phyloP scores from a whole-genome alignment of 2,329 filamentous ascomycete species.

The Monosporascus sp. region DNA sequence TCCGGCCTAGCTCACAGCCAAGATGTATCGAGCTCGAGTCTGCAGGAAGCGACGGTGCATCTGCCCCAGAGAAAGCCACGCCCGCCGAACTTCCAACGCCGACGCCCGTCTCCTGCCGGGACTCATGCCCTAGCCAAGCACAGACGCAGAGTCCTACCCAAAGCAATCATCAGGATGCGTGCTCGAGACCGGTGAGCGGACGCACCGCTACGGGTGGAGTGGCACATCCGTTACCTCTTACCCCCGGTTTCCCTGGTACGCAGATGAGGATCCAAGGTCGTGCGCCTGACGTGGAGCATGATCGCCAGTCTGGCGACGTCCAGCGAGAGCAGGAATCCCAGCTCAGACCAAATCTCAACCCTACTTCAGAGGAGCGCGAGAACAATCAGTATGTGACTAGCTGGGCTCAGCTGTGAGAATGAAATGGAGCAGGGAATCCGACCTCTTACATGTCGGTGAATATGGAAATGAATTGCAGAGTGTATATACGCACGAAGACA shows the following conservation, averaged over 20 bases:
- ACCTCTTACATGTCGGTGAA: not conserved
- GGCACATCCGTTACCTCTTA: not conserved
- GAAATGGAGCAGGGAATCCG: not conserved
- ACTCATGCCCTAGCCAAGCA: not conserved
- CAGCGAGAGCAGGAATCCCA: not conserved
- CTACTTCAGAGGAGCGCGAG: slow-evolving; percentile 4
- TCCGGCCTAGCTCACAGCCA: slow-evolving; percentile 5
- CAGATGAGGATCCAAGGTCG: not conserved
- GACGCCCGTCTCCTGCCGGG: not conserved
- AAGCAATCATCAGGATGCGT: not conserved
- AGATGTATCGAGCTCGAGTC: slow-evolving; percentile 16
- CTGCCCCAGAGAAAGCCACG: not conserved
- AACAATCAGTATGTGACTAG: slow-evolving; percentile 7
- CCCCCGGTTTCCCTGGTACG: not conserved
- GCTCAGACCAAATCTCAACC: slow-evolving; percentile 7
- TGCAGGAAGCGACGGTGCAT: not conserved
- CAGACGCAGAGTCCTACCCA: not conserved
- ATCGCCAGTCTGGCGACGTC: not conserved
- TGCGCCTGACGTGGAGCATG: not conserved
- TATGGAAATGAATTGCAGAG: too few species aligned
- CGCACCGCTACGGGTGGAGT: too few species aligned
- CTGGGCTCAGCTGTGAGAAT: slow-evolving; percentile 8
- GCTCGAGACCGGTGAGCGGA: not conserved
- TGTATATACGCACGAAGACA: too few species aligned
- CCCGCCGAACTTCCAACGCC: slow-evolving; percentile 1